These are phyloP conservation scores for Apiospora aurea DNA, from an alignment of 2,329 filamentous ascomycete species.

Conservation along the genomic window DNA sequence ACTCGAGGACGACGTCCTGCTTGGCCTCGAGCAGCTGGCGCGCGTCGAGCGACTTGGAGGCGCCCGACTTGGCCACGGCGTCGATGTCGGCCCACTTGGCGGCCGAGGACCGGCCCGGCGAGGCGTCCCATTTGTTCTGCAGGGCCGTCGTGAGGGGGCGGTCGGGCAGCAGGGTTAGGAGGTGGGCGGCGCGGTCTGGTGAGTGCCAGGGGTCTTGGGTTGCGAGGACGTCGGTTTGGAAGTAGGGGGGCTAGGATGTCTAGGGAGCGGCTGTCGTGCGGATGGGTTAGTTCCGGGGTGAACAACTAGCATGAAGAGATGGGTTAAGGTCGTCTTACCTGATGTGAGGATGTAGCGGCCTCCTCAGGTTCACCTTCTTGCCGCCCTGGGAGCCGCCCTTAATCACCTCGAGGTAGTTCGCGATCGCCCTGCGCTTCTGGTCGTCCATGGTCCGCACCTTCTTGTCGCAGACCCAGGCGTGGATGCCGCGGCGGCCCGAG, in stretches of 20 bases:
- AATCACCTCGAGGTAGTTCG: slow-evolving; percentile 89
- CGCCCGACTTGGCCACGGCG: slow-evolving; percentile 77
- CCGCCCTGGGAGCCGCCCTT: slow-evolving; percentile 84
- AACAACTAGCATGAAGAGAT: not conserved
- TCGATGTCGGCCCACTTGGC: slow-evolving; percentile 97
- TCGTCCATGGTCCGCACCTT: slow-evolving; percentile 86
- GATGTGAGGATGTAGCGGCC: slow-evolving; percentile 90
- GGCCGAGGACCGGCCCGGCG: slow-evolving; percentile 76
- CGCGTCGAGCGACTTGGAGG: slow-evolving; percentile 74
- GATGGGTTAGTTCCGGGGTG: slow-evolving; percentile 29
- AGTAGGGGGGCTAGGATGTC: slow-evolving; percentile 84
- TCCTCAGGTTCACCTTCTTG: slow-evolving; percentile 83
- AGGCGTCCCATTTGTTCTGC: slow-evolving; percentile 88
- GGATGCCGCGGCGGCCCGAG: slow-evolving; percentile 92
- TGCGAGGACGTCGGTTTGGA: slow-evolving; percentile 80
- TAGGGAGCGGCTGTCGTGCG: slow-evolving; percentile 74
- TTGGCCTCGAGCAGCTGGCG: slow-evolving; percentile 84
- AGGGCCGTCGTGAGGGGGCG: slow-evolving; percentile 77
- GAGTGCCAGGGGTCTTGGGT: slow-evolving; percentile 86
- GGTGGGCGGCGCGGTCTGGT: slow-evolving; percentile 73
- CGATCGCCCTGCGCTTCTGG: slow-evolving; percentile 82
- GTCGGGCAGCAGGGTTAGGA: slow-evolving; percentile 87
- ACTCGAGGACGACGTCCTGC: slow-evolving; percentile 95
- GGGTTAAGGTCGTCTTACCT: slow-evolving; percentile 56
- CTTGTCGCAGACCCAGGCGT: slow-evolving; percentile 98